Evolutionary conservation across 2,329 filamentous ascomycete species (phyloP), one percentile per base, ranked within the genome.

Genomic region (Xylogone sp.): DNA sequence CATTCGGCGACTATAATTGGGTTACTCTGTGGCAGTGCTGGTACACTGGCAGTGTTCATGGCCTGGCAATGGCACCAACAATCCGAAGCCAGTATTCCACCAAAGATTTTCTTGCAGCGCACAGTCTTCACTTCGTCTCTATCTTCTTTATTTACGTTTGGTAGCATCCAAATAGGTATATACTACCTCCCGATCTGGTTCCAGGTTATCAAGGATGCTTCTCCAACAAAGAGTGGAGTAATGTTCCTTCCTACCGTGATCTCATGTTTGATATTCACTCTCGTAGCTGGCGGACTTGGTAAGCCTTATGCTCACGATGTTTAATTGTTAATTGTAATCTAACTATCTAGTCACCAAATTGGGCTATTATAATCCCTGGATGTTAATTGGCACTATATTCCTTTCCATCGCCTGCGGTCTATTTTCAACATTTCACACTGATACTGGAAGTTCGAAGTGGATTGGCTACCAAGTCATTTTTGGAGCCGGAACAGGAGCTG

Each of bases 181-280:
- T 74, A 71, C 62, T 75, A 75, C 52, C 60, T 77, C 12, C 74
- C 75, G 2, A 66, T 77, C 53, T 78, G 73, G 67, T 76, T 79
- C 61, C 73, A 79, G 63, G 67, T 70, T 39, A 68, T 77, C 56
- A 67, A 67, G 51, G 65, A 64, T 21, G 59, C 62, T 43, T 61
- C 54, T 27, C 62, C 70, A 0, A 62, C 61, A 6, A 45, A 55
- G 45, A 69, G 68, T 1, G 72, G 71, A 3, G 61, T 74, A 6
- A 59, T 62, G 34, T 68, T 68, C 34, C 59, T 75, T 19, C 68
- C 73, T 2, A 56, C 66, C 2, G 69, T 71, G 54, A 62, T 75
- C n/a, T 49, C 44, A 5, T 53, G 49, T 48, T 29, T 59, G 16
- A 39, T 67, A 13, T 56, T 58, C 21, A 59, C 62, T 1, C 60